Conservation (phyloP, 495 filamentous ascomycete genomes). For the Lasiosphaeris hirsuta region DNA sequence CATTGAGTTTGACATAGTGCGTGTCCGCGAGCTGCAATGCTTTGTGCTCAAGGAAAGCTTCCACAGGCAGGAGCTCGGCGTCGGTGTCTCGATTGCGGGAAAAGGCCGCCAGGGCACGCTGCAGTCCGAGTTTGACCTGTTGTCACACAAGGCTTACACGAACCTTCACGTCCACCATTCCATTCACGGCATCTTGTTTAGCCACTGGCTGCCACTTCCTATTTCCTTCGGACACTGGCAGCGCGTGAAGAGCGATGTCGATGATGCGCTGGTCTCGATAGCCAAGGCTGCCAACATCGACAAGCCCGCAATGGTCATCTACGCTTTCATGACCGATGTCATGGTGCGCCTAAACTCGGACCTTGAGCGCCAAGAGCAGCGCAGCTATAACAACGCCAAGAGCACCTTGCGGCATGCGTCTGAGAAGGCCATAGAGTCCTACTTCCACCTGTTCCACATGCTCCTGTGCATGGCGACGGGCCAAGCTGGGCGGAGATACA, state of each 20-base stretch:
- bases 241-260: constrained; percentile 26
- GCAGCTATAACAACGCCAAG: constrained; percentile 9
- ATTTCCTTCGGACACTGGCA: constrained; percentile 47
- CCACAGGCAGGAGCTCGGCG: constrained; percentile 37
- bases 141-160: constrained; percentile 40
- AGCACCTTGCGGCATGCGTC: constrained; percentile 46
- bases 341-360: constrained; percentile 47
- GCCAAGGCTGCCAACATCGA: constrained; percentile 6
- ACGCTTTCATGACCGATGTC: constrained; percentile 51
- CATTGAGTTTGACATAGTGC: constrained; percentile 39
- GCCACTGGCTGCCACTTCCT: constrained; percentile 47
- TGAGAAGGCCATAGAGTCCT: constrained; percentile 52
- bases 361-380: constrained; percentile 5
- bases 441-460: constrained; percentile 53
- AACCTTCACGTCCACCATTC: constrained; percentile 32
- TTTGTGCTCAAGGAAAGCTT: constrained; percentile 48
- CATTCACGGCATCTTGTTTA: constrained; percentile 39
- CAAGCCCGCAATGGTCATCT: constrained; percentile 35
- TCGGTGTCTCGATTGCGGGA: constrained; percentile 35
- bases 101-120: constrained; percentile 22
- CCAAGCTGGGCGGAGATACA: constrained; percentile 8
- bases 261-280: constrained; percentile 19
- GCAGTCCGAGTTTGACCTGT: constrained; percentile 49
- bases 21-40: constrained; percentile 48
- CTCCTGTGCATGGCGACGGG: constrained; percentile 41